These are phyloP conservation scores for Penicillium crustosum DNA, from an alignment of 2,329 filamentous ascomycete species.

Conservation along the genomic window DNA sequence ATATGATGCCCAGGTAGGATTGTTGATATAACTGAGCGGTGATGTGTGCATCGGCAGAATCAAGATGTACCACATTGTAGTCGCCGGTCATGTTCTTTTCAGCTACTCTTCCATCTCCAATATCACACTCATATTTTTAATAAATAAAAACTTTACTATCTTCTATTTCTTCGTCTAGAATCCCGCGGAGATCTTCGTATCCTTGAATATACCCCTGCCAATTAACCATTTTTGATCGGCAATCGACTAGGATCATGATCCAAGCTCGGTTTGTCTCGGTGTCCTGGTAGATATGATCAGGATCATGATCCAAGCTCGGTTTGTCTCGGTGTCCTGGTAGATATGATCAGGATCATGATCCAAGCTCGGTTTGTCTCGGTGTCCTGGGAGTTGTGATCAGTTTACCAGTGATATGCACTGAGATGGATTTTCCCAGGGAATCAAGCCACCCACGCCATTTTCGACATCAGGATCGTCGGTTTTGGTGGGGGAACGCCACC, in stretches of 20 bases:
- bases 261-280: neutral
- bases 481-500: slow-evolving; percentile 5
- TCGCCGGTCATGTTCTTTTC: neutral
- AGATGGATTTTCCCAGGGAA: neutral
- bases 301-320: neutral
- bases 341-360: neutral
- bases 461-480: slow-evolving; percentile 7
- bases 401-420: neutral
- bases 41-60: neutral
- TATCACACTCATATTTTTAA: neutral
- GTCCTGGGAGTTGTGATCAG: neutral
- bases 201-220: neutral
- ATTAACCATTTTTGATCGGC: neutral
- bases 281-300: too few species aligned
- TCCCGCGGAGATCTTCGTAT: neutral
- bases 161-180: neutral
- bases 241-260: neutral
- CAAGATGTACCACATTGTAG: neutral
- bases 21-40: neutral
- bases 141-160: neutral
- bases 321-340: neutral
- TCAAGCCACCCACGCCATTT: neutral
- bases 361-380: neutral
- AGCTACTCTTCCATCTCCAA: neutral
- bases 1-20: neutral